Evolutionary conservation across 768 basidiomycete species (phyloP).

Genomic region (Peribolospora baueri): DNA sequence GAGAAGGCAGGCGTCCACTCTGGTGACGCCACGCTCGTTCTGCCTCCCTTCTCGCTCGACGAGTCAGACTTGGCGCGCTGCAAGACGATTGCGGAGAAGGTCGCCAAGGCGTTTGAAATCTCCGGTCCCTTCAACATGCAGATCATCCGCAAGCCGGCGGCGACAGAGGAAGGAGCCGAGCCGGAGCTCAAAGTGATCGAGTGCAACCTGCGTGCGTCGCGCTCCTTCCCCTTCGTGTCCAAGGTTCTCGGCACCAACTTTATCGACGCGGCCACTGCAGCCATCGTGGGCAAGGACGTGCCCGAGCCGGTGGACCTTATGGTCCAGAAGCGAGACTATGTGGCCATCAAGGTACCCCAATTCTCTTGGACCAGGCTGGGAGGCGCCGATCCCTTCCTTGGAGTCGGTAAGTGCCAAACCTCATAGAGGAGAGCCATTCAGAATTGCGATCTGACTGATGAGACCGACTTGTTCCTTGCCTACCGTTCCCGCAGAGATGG

Average conservation of each 20-base stretch:
- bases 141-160: constrained; percentile 59
- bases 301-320: constrained; percentile 81
- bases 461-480: neutral
- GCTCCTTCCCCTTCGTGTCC: constrained; percentile 97
- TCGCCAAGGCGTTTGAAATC: constrained; percentile 80
- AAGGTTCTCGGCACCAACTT: constrained; percentile 96
- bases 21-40: constrained; percentile 88
- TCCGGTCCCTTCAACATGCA: constrained; percentile 99
- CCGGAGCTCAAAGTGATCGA: constrained; percentile 86
- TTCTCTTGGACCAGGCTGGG: constrained; percentile 94
- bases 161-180: constrained; percentile 25
- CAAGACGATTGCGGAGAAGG: constrained; percentile 83
- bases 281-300: constrained; percentile 61
- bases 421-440: neutral
- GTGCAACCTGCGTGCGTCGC: constrained; percentile 90
- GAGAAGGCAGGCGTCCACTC: constrained; percentile 98
- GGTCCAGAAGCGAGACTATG: constrained; percentile 68
- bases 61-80: constrained; percentile 57
- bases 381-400: constrained; percentile 89
- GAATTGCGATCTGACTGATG: neutral
- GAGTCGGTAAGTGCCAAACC: constrained; percentile 28
- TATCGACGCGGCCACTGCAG: constrained; percentile 73
- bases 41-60: constrained; percentile 68
- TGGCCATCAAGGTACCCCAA: constrained; percentile 88
- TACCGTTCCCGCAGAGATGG: constrained; percentile 49